Evolutionary conservation across 2,329 filamentous ascomycete genomes (phyloP).

Genomic region (Lecanicillium sp.): DNA sequence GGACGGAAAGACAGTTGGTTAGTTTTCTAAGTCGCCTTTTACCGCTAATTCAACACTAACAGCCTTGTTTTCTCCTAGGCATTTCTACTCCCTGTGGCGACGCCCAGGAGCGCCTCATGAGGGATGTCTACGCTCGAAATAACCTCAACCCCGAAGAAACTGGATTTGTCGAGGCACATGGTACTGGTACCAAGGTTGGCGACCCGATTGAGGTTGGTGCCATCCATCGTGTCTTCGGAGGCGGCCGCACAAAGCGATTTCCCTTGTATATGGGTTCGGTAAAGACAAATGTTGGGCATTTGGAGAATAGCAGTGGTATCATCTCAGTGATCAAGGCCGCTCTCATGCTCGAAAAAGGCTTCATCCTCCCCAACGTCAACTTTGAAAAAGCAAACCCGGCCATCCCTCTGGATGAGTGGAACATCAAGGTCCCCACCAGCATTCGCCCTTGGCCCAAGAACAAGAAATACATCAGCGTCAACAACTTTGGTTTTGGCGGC

Average conservation of each 20-base stretch:
- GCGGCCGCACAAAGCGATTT: slow-evolving; percentile 28
- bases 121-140: slow-evolving; percentile 23
- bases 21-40: background rate
- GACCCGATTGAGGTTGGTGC: slow-evolving; percentile 47
- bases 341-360: slow-evolving; percentile 40
- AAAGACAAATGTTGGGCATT: slow-evolving; percentile 43
- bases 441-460: slow-evolving; percentile 37
- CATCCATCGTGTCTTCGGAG: slow-evolving; percentile 34
- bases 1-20: slow-evolving; percentile 37
- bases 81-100: slow-evolving; percentile 46
- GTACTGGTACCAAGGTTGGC: slow-evolving; percentile 46
- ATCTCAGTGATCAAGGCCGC: slow-evolving; percentile 43
- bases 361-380: slow-evolving; percentile 41
- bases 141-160: slow-evolving; percentile 20
- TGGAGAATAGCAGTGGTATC: slow-evolving; percentile 43
- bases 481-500: slow-evolving; percentile 38
- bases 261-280: slow-evolving; percentile 39
- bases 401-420: slow-evolving; percentile 41
- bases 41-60: too few relatives aligned
- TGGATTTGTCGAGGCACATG: slow-evolving; percentile 41
- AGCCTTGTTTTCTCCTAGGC: too few relatives aligned
- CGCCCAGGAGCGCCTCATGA: slow-evolving; percentile 35
- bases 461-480: slow-evolving; percentile 42
- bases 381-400: slow-evolving; percentile 40
- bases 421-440: slow-evolving; percentile 35